Evolutionary conservation across 2,329 filamentous ascomycete species (phyloP), one percentile per base, ranked within the genome.

Genomic region (Ceratocystis eucalypticola): DNA sequence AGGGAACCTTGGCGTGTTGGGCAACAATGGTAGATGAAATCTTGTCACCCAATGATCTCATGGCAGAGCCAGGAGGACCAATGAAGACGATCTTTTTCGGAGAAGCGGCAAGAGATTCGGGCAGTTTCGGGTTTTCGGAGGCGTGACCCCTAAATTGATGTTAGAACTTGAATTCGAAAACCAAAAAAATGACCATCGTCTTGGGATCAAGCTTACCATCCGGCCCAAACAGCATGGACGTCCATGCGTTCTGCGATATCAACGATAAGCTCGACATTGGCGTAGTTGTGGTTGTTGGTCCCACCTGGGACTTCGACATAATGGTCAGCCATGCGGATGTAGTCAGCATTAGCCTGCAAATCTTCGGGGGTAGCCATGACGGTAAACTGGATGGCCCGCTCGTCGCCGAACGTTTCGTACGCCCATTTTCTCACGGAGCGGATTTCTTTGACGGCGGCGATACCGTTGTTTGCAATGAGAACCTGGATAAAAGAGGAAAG

Each of bases 281-380:
- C 94, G 78, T 99, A 99, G 79, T 99, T 99, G 87, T 99, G 96
- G 84, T 99, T 99, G 81, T 99, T 99, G 69, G 94, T 99, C 74
- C 94, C 94, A 74, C 94, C 94, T 44, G 94, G 94, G 69, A 99
- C 93, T 80, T 99, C 94, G 72, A 99, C 94, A 77, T 99, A 99
- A 82, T 96, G 91, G 79, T 99, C 94, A 44, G 94, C 94, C 94
- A 99, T 97, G 76, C 94, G 86, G 76, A 99, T 99, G 80, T 99
- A 99, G 79, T 99, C 94, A 71, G 94, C 94, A 77, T 99, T 99
- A 75, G 94, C 94, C 76, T 88, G 86, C 75, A 99, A 78, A 87
- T 99, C 94, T 79, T 99, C 94, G 62, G 94, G 94, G 48, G 94
- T 99, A 72, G 94, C 94, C 94, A 99, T 99, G 75, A 99, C 94